Evolutionary conservation across 2,329 filamentous ascomycete genomes (phyloP).

Genomic region (Plectosphaerella sp.): DNA sequence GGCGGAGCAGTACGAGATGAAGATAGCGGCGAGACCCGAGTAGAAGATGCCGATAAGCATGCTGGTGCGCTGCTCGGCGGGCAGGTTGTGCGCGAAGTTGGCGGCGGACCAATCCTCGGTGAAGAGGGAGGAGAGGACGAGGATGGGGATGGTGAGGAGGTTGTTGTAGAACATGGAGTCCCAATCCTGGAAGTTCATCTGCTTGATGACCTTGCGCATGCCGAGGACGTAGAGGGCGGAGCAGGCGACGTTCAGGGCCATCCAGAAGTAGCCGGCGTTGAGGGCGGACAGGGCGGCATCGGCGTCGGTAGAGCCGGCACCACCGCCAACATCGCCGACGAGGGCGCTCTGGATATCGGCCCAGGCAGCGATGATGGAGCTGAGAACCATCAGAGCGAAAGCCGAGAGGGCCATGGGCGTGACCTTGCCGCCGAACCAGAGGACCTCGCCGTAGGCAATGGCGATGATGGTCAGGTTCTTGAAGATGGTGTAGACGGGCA

Average conservation of each 20-base stretch:
- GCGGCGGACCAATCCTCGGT: slow-evolving; percentile 87
- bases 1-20: slow-evolving; percentile 99
- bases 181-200: slow-evolving; percentile 99
- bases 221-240: slow-evolving; percentile 83
- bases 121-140: slow-evolving; percentile 75
- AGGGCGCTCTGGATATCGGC: slow-evolving; percentile 88
- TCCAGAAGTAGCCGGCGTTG: slow-evolving; percentile 95
- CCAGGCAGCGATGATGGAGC: slow-evolving; percentile 93
- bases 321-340: slow-evolving; percentile 51
- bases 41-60: slow-evolving; percentile 88
- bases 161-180: slow-evolving; percentile 99
- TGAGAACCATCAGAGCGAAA: slow-evolving; percentile 94
- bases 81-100: slow-evolving; percentile 88
- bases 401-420: slow-evolving; percentile 84
- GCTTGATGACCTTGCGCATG: slow-evolving; percentile 98
- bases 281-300: slow-evolving; percentile 79
- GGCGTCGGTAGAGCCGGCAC: slow-evolving; percentile 40
- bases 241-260: slow-evolving; percentile 95
- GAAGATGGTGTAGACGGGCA: slow-evolving; percentile 99
- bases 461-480: slow-evolving; percentile 99
- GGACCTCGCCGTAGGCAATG: slow-evolving; percentile 95
- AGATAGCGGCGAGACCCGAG: slow-evolving; percentile 87
- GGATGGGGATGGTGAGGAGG: slow-evolving; percentile 88
- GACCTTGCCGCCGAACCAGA: slow-evolving; percentile 96
- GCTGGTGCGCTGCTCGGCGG: slow-evolving; percentile 67